These are phyloP conservation scores for Skeletonema menzelii DNA, from an alignment of 108 stramenopile genomes.

Conservation along the genomic window DNA sequence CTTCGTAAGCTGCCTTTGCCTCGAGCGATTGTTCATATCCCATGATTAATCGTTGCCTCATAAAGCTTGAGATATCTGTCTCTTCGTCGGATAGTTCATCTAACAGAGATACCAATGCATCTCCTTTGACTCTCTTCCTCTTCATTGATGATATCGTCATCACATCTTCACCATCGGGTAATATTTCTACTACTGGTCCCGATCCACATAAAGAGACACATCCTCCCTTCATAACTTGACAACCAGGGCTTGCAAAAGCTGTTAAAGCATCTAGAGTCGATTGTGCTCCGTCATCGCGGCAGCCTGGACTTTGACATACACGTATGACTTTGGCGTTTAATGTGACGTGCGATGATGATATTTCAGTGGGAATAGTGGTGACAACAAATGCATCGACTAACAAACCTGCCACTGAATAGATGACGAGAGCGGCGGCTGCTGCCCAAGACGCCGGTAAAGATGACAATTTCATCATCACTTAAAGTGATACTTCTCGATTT, in stretches of 20 bases:
- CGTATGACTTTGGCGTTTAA: conserved; percentile 11
- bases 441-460: background rate
- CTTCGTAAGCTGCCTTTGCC: conserved; percentile 17
- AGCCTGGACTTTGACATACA: conserved; percentile 37
- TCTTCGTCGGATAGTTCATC: conserved; percentile 9
- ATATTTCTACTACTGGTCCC: conserved; percentile 50
- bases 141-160: conserved; percentile 12
- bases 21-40: conserved; percentile 35
- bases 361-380: background rate
- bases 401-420: background rate
- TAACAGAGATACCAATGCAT: conserved; percentile 33
- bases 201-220: conserved; percentile 56
- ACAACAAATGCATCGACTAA: background rate
- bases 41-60: conserved; percentile 20
- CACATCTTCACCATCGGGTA: conserved; percentile 12
- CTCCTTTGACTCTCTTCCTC: conserved; percentile 26
- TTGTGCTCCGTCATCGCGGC: conserved; percentile 34
- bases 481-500: no score
- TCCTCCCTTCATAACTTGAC: conserved; percentile 31
- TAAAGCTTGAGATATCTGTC: conserved; percentile 1
- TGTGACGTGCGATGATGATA: background rate
- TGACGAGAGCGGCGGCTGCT: background rate
- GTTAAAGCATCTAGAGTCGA: conserved; percentile 26
- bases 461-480: background rate
- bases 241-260: conserved; percentile 46